Evolutionary conservation across 2,329 filamentous ascomycete species (phyloP).

Genomic region (Pseudogymnoascus sp.): DNA sequence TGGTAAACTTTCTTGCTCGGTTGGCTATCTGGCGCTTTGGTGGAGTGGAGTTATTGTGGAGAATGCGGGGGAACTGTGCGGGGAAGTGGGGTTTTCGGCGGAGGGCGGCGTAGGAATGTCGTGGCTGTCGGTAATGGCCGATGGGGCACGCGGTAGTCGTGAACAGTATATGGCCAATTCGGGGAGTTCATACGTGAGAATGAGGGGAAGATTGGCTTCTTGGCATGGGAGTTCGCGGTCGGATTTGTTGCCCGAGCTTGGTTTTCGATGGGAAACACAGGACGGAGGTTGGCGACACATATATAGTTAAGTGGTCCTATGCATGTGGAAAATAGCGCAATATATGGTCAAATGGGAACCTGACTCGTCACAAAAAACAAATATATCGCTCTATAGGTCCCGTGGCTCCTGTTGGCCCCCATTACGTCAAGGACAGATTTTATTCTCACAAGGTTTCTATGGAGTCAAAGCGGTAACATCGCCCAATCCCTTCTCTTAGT

Average conservation of each 20-base stretch:
- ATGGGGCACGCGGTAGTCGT: not conserved
- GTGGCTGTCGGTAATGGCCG: not conserved
- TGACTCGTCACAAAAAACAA: not conserved
- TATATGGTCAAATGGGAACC: not conserved
- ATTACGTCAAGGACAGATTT: not conserved
- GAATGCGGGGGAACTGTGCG: constrained; percentile 4
- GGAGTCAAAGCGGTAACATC: no score
- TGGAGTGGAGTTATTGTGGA: not conserved
- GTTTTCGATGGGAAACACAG: not conserved
- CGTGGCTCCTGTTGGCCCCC: not conserved
- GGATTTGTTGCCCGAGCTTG: not conserved
- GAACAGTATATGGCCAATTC: not conserved
- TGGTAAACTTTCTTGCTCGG: not conserved
- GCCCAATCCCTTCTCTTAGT: no score
- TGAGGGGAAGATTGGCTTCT: not conserved
- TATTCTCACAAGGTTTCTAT: no score
- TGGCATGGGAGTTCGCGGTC: not conserved
- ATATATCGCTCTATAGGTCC: not conserved
- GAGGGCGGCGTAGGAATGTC: not conserved
- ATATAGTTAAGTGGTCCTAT: not conserved
- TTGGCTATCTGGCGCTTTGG: not conserved
- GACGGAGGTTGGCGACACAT: not conserved
- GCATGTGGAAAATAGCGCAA: not conserved
- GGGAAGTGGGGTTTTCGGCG: constrained; percentile 1
- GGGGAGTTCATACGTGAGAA: not conserved